Evolutionary conservation across 1,139 yeast species (phyloP).

Genomic region (Torulaspora globosa): DNA sequence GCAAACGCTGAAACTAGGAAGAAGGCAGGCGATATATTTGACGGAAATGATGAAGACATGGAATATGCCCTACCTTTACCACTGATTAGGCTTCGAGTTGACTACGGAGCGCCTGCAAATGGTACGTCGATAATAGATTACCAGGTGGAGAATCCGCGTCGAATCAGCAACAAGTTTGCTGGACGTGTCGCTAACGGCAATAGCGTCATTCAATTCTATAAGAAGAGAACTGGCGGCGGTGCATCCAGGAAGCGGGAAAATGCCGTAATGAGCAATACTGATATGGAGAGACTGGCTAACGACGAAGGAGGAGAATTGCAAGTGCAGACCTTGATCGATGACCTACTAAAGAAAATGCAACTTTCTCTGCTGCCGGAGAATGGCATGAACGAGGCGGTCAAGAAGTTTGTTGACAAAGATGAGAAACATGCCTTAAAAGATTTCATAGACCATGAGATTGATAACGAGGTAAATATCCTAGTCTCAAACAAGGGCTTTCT

Average conservation of each 20-base stretch:
- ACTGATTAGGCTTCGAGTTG: conserved; percentile 74
- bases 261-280: conserved; percentile 28
- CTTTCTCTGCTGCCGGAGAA: conserved; percentile 69
- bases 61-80: conserved; percentile 56
- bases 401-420: conserved; percentile 72
- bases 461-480: conserved; percentile 56
- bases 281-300: conserved; percentile 23
- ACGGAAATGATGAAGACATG: conserved; percentile 24
- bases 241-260: conserved; percentile 32
- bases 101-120: conserved; percentile 58
- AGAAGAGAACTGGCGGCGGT: conserved; percentile 35
- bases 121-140: conserved; percentile 46
- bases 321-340: conserved; percentile 58
- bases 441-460: conserved; percentile 65
- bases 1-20: conserved; percentile 54
- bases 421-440: conserved; percentile 67
- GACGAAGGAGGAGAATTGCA: conserved; percentile 41
- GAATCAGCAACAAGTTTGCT: conserved; percentile 86
- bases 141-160: conserved; percentile 84
- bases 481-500: conserved; percentile 42
- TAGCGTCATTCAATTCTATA: conserved; percentile 73
- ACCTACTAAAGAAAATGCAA: conserved; percentile 57
- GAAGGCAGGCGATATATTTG: conserved; percentile 32
- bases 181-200: conserved; percentile 87
- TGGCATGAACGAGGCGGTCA: conserved; percentile 72